These are phyloP conservation scores for Fusarium guadeloupense DNA, from an alignment of 2,329 filamentous ascomycete species.

Conservation along the genomic window DNA sequence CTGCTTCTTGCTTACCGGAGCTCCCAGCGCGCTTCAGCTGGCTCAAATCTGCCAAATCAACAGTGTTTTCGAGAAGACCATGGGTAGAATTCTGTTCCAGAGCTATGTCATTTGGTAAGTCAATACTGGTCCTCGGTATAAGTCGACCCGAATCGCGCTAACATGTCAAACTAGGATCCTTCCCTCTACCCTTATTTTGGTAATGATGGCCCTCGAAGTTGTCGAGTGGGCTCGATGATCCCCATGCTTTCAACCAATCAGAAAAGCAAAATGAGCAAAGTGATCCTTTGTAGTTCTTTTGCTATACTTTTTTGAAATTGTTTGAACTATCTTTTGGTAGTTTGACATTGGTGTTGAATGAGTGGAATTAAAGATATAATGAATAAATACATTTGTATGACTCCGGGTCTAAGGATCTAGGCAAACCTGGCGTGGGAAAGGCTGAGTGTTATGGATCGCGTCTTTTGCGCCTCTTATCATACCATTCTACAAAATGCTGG, in stretches of 20 bases:
- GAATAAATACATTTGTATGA: too few relatives aligned
- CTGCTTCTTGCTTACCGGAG: slow-evolving; percentile 94
- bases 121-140: slow-evolving; percentile 18
- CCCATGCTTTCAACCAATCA: neutral
- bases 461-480: neutral
- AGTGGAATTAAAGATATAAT: neutral
- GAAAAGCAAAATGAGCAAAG: neutral
- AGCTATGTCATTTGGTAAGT: slow-evolving; percentile 85
- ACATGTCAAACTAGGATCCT: slow-evolving; percentile 77
- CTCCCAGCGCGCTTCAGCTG: slow-evolving; percentile 90
- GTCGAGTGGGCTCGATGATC: slow-evolving; percentile 79
- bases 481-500: neutral
- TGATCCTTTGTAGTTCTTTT: neutral
- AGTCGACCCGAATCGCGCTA: slow-evolving; percentile 37
- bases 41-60: slow-evolving; percentile 99
- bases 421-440: neutral
- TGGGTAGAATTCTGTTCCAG: slow-evolving; percentile 93
- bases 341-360: slow-evolving; percentile 17
- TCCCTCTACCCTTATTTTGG: slow-evolving; percentile 88
- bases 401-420: neutral
- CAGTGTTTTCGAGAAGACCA: slow-evolving; percentile 91
- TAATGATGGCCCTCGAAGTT: slow-evolving; percentile 91
- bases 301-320: neutral
- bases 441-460: neutral
- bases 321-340: neutral